These are phyloP conservation scores for Pythium sp. DNA, from an alignment of 352 stramenopile genomes.

Conservation along the genomic window DNA sequence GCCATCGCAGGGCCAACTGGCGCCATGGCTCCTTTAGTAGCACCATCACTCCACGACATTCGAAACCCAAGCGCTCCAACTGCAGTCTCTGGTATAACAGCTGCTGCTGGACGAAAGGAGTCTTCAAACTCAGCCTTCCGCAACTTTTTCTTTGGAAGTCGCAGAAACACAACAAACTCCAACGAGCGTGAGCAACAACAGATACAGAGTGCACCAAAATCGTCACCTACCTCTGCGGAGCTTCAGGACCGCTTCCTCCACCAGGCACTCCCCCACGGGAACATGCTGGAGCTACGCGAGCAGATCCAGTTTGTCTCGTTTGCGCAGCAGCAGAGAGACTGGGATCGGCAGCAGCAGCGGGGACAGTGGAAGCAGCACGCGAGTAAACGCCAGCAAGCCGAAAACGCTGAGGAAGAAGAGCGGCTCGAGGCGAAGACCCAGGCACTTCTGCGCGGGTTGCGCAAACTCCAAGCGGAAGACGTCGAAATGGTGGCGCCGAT, in stretches of 20 bases:
- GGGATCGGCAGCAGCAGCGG: constrained; percentile 13
- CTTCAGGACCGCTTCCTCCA: constrained; percentile 52
- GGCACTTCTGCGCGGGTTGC: constrained; percentile 42
- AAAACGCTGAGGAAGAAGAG: constrained; percentile 19
- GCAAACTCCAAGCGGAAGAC: constrained; percentile 40
- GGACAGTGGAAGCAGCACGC: constrained; percentile 9
- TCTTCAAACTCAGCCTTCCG: constrained; percentile 1
- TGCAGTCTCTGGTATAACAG: not conserved
- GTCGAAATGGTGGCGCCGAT: constrained; percentile 26
- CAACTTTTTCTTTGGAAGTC: constrained; percentile 10
- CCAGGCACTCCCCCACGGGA: constrained; percentile 32
- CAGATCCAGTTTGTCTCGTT: constrained; percentile 52
- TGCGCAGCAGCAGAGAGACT: constrained; percentile 23
- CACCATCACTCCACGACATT: not conserved
- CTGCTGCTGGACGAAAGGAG: not conserved
- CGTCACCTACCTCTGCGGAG: constrained; percentile 31
- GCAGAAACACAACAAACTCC: not conserved
- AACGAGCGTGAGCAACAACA: not conserved
- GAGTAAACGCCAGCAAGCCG: constrained; percentile 7
- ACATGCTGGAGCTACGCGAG: constrained; percentile 40
- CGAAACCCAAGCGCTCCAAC: constrained; percentile 3
- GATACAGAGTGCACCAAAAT: not conserved
- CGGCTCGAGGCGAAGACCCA: constrained; percentile 26
- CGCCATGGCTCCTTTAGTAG: not conserved
- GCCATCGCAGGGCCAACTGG: not conserved